Conservation (phyloP, 805 yeast genomes). For the Komagataella pseudopastoris region DNA sequence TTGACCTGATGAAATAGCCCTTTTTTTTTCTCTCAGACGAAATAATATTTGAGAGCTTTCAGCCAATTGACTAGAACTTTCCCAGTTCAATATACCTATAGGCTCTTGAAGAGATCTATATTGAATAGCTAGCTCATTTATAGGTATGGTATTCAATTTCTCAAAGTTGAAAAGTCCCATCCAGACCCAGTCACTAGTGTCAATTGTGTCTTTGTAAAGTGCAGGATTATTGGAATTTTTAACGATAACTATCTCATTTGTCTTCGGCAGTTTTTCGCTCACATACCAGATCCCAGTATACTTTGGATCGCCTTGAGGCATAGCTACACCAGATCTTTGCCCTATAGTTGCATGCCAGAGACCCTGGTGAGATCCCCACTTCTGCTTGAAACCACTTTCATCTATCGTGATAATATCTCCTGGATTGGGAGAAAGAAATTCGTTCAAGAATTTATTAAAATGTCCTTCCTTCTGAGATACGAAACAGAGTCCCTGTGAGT, state of each 20-base stretch:
- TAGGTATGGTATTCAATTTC: conserved; percentile 1
- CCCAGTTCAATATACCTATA: conserved; percentile 17
- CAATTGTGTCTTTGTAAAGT: conserved; percentile 32
- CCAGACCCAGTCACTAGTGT: conserved; percentile 38
- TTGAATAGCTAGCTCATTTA: conserved; percentile 34
- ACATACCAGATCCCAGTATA: conserved; percentile 81
- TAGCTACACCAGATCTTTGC: conserved; percentile 61
- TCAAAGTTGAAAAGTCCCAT: conserved; percentile 11
- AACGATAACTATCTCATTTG: conserved; percentile 72
- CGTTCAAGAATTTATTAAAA: conserved; percentile 60
- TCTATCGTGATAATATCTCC: conserved; percentile 73
- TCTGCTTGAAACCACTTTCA: conserved; percentile 25
- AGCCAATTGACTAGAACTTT: conserved; percentile 4
- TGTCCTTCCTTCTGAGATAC: conserved; percentile 50
- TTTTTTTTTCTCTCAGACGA: conserved; percentile 26
- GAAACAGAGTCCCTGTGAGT: conserved; percentile 91
- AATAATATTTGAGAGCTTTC: conserved; percentile 16
- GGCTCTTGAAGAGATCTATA: conserved; percentile 66
- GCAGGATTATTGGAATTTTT: conserved; percentile 48
- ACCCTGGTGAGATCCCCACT: conserved; percentile 78
- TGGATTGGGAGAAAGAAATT: conserved; percentile 57
- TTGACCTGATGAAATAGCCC: conserved; percentile 90
- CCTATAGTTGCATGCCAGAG: conserved; percentile 95
- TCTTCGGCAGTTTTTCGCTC: conserved; percentile 46
- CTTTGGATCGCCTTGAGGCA: conserved; percentile 82